These are phyloP conservation scores for Pascua guehoae DNA, from an alignment of 1,284 basidiomycete genomes.

Conservation along the genomic window DNA sequence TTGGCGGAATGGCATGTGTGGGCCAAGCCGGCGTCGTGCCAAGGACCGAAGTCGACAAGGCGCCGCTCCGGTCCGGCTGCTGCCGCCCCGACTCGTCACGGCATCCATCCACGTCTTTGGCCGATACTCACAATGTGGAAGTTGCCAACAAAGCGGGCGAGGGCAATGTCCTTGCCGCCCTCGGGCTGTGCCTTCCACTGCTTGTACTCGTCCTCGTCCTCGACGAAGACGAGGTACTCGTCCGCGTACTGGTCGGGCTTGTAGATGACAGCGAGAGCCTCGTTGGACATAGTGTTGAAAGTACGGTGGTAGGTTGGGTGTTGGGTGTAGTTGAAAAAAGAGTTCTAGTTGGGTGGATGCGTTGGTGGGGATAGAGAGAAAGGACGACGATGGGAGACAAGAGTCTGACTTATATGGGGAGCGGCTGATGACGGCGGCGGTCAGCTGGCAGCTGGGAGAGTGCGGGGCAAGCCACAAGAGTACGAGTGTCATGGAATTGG, in stretches of 20 bases:
- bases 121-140: conserved; percentile 38
- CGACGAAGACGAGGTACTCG: conserved; percentile 45
- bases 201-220: conserved; percentile 38
- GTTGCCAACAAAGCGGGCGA: conserved; percentile 42
- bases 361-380: not conserved
- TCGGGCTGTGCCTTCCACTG: conserved; percentile 36
- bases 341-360: not conserved
- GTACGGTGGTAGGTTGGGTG: not conserved
- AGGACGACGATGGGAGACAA: not conserved
- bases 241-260: conserved; percentile 40
- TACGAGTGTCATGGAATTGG: too few relatives aligned
- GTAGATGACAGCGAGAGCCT: conserved; percentile 30
- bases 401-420: not conserved
- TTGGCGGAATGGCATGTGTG: too few relatives aligned
- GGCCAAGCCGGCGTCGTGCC: too few relatives aligned
- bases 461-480: not conserved
- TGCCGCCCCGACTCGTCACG: too few relatives aligned
- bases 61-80: not conserved
- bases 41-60: too few relatives aligned
- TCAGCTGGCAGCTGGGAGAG: too few relatives aligned
- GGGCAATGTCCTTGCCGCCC: conserved; percentile 42
- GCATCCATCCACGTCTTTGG: not conserved
- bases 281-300: conserved; percentile 14
- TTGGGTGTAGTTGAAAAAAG: not conserved
- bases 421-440: not conserved